Evolutionary conservation across 805 yeast genomes (phyloP).

Genomic region (Clavispora fructus): DNA sequence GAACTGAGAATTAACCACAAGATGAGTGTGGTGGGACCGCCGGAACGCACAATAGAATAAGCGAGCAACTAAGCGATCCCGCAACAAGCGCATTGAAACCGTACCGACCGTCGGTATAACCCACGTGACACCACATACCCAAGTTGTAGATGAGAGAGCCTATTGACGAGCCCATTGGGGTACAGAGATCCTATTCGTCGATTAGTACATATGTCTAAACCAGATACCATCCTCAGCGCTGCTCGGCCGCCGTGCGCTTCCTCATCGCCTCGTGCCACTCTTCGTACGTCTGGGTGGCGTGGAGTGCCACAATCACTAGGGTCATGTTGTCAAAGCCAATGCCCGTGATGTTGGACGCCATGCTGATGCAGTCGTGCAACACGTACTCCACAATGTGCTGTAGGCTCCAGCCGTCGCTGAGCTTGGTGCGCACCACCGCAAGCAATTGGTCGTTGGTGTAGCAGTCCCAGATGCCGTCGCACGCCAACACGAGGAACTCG

Average conservation of each 20-base stretch:
- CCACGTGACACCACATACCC: no score
- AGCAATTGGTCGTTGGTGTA: slow-evolving; percentile 52
- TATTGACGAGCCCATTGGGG: no score
- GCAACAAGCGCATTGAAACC: no score
- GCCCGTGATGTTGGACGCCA: slow-evolving; percentile 72
- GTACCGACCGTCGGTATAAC: no score
- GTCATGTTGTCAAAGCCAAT: slow-evolving; percentile 85
- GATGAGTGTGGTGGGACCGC: no score
- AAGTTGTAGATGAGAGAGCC: no score
- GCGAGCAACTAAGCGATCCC: no score
- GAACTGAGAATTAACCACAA: no score
- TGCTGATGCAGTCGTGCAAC: slow-evolving; percentile 59
- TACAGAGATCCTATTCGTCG: background rate
- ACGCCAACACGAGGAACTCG: slow-evolving; percentile 38
- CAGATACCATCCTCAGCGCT: background rate
- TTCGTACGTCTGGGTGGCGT: slow-evolving; percentile 40
- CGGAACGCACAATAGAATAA: no score
- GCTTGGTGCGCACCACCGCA: slow-evolving; percentile 49
- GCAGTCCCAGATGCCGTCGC: slow-evolving; percentile 47
- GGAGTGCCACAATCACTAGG: slow-evolving; percentile 59
- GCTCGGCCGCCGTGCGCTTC: slow-evolving; percentile 25
- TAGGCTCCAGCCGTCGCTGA: slow-evolving; percentile 52
- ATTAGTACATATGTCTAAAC: background rate
- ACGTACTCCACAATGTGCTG: slow-evolving; percentile 55
- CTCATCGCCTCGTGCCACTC: slow-evolving; percentile 59